Evolutionary conservation across 495 filamentous ascomycete genomes (phyloP).

Genomic region (Niebla homalea): DNA sequence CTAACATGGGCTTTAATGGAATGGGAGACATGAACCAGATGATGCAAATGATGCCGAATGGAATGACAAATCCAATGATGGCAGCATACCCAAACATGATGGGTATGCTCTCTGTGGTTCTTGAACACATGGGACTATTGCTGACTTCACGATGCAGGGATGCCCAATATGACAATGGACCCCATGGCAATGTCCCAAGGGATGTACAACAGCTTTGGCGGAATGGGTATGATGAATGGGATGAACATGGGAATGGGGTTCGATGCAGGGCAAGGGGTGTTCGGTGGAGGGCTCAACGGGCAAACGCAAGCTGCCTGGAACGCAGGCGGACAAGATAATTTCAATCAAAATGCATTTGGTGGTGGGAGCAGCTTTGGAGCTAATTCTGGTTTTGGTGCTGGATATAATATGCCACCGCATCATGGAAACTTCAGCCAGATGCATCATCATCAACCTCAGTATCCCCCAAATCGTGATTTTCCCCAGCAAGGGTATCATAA

Average conservation of each 20-base stretch:
- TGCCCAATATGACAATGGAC: conserved; percentile 76
- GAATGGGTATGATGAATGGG: conserved; percentile 77
- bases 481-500: conserved; percentile 50
- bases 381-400: conserved; percentile 58
- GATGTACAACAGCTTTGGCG: conserved; percentile 76
- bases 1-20: conserved; percentile 52
- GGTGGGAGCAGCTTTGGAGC: conserved; percentile 69
- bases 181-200: conserved; percentile 74
- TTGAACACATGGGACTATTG: neutral
- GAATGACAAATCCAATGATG: conserved; percentile 51
- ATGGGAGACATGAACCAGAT: conserved; percentile 59
- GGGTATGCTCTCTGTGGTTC: conserved; percentile 46
- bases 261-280: conserved; percentile 47
- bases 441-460: conserved; percentile 31
- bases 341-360: conserved; percentile 53
- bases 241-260: conserved; percentile 87
- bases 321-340: conserved; percentile 50
- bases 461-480: conserved; percentile 38
- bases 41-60: conserved; percentile 57
- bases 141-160: conserved; percentile 33
- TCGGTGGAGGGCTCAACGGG: conserved; percentile 53
- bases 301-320: conserved; percentile 48
- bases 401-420: conserved; percentile 52
- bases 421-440: conserved; percentile 41
- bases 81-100: conserved; percentile 63